These are phyloP conservation scores for Stephanodiscus triporus DNA, from an alignment of 108 stramenopile genomes.

Conservation along the genomic window DNA sequence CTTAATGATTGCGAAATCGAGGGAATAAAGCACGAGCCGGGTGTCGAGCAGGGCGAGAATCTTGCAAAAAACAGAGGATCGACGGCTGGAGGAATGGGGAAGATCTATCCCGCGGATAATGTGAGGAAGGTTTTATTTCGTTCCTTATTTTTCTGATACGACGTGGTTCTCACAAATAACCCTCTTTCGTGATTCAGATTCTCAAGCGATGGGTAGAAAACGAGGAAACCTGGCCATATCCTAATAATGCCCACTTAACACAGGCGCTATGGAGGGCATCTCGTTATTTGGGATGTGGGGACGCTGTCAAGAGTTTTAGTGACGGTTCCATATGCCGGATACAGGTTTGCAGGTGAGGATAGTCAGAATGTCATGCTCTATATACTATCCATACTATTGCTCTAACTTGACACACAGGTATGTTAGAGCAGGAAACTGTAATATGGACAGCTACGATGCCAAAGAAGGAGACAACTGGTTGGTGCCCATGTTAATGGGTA, in stretches of 20 bases:
- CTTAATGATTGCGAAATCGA: conserved; percentile 14
- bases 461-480: conserved; percentile 32
- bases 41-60: conserved; percentile 27
- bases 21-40: conserved; percentile 26
- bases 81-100: conserved; percentile 8
- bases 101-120: conserved; percentile 35
- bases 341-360: conserved; percentile 30
- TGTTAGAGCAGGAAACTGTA: conserved; percentile 33
- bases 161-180: neutral
- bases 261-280: conserved; percentile 38
- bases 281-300: conserved; percentile 42
- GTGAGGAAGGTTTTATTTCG: conserved; percentile 1
- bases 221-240: conserved; percentile 19
- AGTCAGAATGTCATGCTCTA: neutral
- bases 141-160: neutral
- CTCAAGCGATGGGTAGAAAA: conserved; percentile 34
- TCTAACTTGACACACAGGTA: conserved; percentile 8
- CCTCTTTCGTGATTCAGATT: conserved; percentile 8
- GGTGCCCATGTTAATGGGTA: conserved; percentile 37
- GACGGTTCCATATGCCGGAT: conserved; percentile 39
- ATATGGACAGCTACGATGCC: conserved; percentile 27
- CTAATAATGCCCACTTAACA: conserved; percentile 29
- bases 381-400: neutral
- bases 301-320: conserved; percentile 20
- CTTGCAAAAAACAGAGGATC: conserved; percentile 24